These are phyloP conservation scores for Arctostaphylos glauca DNA, from an alignment of 148 eudicot species.

Conservation along the genomic window DNA sequence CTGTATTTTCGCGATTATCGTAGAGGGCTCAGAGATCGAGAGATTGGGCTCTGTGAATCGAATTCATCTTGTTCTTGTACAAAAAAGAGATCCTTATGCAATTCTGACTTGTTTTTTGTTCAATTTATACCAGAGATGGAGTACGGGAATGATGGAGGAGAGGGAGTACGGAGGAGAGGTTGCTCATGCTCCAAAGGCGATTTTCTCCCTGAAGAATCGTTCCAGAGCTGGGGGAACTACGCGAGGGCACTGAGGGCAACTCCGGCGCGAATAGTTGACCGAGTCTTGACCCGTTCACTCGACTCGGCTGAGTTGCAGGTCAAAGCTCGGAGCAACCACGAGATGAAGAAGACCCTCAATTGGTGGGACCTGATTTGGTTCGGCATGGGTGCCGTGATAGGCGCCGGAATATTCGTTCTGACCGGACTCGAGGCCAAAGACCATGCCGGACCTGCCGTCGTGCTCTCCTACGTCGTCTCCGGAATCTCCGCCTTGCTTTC, in stretches of 20 bases:
- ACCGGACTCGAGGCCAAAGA: constrained; percentile 59
- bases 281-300: constrained; percentile 41
- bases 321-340: constrained; percentile 36
- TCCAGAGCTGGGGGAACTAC: constrained; percentile 53
- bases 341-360: constrained; percentile 54
- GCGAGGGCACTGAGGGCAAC: constrained; percentile 35
- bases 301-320: constrained; percentile 38
- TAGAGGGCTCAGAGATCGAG: too few relatives aligned
- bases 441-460: constrained; percentile 51
- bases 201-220: constrained; percentile 62
- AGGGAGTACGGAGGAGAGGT: neutral
- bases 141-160: neutral
- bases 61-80: neutral
- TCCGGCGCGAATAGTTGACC: constrained; percentile 36
- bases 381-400: constrained; percentile 73
- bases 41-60: too few relatives aligned
- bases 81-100: neutral
- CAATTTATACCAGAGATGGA: neutral
- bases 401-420: constrained; percentile 74
- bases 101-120: neutral
- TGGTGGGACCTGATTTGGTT: constrained; percentile 85
- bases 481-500: constrained; percentile 64
- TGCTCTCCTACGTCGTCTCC: constrained; percentile 51
- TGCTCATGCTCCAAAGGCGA: constrained; percentile 7
- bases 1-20: too few relatives aligned